Evolutionary conservation across 495 filamentous ascomycete genomes (phyloP).

Genomic region (Hypoxylon fragiforme): DNA sequence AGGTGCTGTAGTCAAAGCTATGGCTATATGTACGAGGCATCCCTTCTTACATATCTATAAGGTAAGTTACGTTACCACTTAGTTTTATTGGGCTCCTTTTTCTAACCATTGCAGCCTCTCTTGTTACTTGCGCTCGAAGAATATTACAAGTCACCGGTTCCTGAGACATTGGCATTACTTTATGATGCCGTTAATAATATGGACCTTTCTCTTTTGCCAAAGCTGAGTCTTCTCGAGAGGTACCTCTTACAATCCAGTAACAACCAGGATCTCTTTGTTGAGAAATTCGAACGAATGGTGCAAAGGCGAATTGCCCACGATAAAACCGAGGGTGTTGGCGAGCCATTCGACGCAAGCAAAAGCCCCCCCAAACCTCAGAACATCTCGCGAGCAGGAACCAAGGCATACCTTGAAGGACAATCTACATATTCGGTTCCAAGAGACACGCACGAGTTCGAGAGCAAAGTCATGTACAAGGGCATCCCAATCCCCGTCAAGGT

Average conservation of each 20-base stretch:
- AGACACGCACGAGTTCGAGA: slow-evolving; percentile 97
- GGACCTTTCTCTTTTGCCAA: slow-evolving; percentile 94
- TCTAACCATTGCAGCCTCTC: slow-evolving; percentile 66
- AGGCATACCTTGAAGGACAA: slow-evolving; percentile 55
- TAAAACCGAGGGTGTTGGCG: slow-evolving; percentile 43
- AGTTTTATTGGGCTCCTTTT: background rate
- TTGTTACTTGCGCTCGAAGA: slow-evolving; percentile 94
- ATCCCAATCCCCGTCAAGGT: slow-evolving; percentile 97
- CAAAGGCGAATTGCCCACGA: slow-evolving; percentile 63
- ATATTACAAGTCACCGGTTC: slow-evolving; percentile 91
- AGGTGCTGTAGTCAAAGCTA: slow-evolving; percentile 95
- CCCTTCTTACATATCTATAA: slow-evolving; percentile 99
- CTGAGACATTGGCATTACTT: slow-evolving; percentile 84
- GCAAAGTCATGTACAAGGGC: slow-evolving; percentile 88
- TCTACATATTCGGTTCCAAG: slow-evolving; percentile 69
- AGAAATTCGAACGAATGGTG: slow-evolving; percentile 96
- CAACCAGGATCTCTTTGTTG: slow-evolving; percentile 93
- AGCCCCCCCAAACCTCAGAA: slow-evolving; percentile 51
- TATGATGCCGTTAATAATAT: slow-evolving; percentile 94
- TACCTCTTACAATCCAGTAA: slow-evolving; percentile 87
- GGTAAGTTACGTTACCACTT: slow-evolving; percentile 49
- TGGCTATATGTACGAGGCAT: slow-evolving; percentile 99
- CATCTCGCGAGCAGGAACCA: slow-evolving; percentile 57
- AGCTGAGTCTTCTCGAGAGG: slow-evolving; percentile 78
- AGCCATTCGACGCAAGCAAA: slow-evolving; percentile 51